Evolutionary conservation across 2,329 filamentous ascomycete genomes (phyloP).

Genomic region (Colletotrichum cuscutae): DNA sequence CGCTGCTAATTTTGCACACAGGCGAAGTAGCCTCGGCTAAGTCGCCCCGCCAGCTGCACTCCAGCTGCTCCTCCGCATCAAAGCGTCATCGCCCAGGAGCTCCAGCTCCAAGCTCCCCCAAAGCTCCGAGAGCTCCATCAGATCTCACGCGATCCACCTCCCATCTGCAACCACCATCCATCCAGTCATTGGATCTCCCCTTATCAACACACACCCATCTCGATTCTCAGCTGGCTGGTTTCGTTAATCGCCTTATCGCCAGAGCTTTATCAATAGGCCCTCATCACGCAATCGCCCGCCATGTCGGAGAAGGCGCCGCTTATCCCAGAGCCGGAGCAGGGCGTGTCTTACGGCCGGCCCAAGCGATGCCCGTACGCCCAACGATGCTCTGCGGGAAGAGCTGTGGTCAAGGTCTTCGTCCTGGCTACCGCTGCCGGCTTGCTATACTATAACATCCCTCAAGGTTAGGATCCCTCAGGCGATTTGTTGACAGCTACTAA

Average conservation of each 20-base stretch:
- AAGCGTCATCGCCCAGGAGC: constrained; percentile 22
- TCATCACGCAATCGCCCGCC: background rate
- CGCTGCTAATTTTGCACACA: rapidly evolving
- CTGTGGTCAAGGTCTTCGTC: constrained; percentile 11
- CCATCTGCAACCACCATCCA: background rate
- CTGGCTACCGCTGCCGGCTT: constrained; percentile 21
- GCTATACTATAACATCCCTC: constrained; percentile 10
- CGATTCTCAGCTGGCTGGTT: constrained; percentile 30
- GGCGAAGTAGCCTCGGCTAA: background rate
- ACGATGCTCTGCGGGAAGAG: constrained; percentile 14
- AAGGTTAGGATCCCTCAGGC: background rate
- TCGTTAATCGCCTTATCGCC: background rate
- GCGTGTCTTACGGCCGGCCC: background rate
- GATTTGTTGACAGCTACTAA: background rate
- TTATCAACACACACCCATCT: constrained; percentile 1
- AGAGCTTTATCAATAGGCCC: background rate
- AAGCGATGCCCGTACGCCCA: constrained; percentile 24
- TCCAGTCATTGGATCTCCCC: background rate
- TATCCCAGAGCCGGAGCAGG: background rate
- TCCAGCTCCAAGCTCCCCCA: constrained; percentile 18
- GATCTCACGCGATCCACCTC: background rate
- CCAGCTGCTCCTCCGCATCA: constrained; percentile 19
- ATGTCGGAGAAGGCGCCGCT: constrained; percentile 31
- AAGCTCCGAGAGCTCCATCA: constrained; percentile 4
- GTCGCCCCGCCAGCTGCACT: background rate